phyloP scores from a whole-genome alignment of 805 yeast species.

The Wickerhamiella bombiphila region DNA sequence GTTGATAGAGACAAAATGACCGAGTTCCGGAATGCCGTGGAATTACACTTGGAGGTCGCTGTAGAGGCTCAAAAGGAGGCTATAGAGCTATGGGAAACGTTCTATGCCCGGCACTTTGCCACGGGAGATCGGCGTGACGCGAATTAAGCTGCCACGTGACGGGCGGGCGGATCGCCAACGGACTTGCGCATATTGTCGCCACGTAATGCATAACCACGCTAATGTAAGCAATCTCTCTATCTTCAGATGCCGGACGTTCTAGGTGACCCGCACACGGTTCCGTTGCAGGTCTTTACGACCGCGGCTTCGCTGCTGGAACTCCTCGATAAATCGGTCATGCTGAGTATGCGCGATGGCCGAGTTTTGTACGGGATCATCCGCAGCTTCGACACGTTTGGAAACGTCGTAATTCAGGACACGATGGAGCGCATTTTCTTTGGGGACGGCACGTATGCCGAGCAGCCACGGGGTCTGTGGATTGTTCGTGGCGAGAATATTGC shows the following conservation, averaged over 20 bases:
- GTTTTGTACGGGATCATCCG: constrained; percentile 77
- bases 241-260: constrained; percentile 15
- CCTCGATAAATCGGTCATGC: constrained; percentile 48
- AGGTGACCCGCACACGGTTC: constrained; percentile 24
- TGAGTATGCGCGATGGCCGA: constrained; percentile 78
- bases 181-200: too few relatives aligned
- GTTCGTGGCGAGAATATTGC: constrained; percentile 95
- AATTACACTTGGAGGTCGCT: constrained; percentile 76
- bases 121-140: too few relatives aligned
- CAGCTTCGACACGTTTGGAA: constrained; percentile 87
- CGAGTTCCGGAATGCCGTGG: constrained; percentile 80
- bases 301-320: constrained; percentile 29
- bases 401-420: constrained; percentile 82
- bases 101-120: constrained; percentile 31
- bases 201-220: too few relatives aligned
- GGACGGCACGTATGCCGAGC: constrained; percentile 47
- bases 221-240: too few relatives aligned
- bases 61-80: constrained; percentile 87
- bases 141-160: too few relatives aligned
- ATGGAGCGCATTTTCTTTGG: constrained; percentile 59
- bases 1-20: constrained; percentile 65
- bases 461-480: constrained; percentile 64
- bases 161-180: too few relatives aligned
- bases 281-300: constrained; percentile 30
- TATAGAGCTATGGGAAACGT: constrained; percentile 35